These are phyloP conservation scores for Aphanocladium album DNA, from an alignment of 2,329 filamentous ascomycete genomes.

Conservation along the genomic window DNA sequence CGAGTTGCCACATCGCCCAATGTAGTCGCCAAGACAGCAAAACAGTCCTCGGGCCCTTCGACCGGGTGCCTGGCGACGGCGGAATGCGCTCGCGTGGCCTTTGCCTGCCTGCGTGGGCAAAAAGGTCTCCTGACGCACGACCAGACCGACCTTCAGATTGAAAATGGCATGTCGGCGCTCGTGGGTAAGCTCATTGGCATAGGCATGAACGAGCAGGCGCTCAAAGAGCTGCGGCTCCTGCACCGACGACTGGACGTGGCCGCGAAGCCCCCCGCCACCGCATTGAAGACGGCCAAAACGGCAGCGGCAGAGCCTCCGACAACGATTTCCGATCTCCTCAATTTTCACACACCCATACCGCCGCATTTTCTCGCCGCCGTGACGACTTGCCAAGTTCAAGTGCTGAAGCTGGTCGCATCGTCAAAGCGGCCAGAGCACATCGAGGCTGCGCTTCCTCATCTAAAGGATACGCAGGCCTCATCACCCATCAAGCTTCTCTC, in stretches of 20 bases:
- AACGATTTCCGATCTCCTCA: conserved; percentile 53
- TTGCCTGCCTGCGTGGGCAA: conserved; percentile 56
- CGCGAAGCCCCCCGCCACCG: conserved; percentile 1
- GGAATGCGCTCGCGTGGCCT: conserved; percentile 65
- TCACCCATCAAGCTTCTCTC: conserved; percentile 57
- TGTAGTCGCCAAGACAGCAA: conserved; percentile 26
- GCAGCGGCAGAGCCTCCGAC: conserved; percentile 24
- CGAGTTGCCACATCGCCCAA: conserved; percentile 51
- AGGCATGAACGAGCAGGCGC: conserved; percentile 60
- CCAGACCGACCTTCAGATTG: conserved; percentile 62
- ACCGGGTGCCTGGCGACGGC: conserved; percentile 52
- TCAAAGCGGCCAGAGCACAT: conserved; percentile 55
- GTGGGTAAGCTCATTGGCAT: conserved; percentile 60
- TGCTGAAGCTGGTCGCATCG: conserved; percentile 57
- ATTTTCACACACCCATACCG: conserved; percentile 47
- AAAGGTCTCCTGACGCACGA: conserved; percentile 49
- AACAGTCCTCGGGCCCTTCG: conserved; percentile 24
- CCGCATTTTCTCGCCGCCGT: conserved; percentile 47
- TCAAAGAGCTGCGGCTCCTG: conserved; percentile 62
- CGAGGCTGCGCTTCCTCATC: conserved; percentile 50
- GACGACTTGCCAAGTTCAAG: conserved; percentile 60
- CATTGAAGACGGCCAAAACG: conserved; percentile 26
- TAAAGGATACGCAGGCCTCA: conserved; percentile 47
- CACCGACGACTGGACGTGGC: conserved; percentile 55
- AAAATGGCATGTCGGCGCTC: conserved; percentile 67